phyloP scores from a whole-genome alignment of 2,329 filamentous ascomycete species.

The Alternaria conjuncta region DNA sequence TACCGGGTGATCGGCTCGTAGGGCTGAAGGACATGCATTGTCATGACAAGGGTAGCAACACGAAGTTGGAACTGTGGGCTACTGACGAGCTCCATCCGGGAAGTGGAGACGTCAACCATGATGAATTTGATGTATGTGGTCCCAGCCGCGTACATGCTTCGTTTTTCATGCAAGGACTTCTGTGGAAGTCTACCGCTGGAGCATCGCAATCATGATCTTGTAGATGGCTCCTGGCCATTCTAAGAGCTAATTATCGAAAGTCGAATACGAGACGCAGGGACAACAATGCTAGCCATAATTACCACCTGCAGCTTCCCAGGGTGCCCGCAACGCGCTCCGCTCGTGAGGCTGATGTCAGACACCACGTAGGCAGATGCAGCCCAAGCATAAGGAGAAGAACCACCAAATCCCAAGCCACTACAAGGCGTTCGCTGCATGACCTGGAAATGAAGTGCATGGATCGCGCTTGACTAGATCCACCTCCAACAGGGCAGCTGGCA shows the following conservation, averaged over 20 bases:
- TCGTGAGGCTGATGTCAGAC: not conserved
- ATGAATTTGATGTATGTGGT: not conserved
- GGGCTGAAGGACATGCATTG: not conserved
- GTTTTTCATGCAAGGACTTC: not conserved
- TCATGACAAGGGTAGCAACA: not conserved
- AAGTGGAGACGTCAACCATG: not conserved
- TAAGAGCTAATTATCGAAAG: not conserved
- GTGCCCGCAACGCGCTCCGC: not conserved
- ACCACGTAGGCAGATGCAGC: not conserved
- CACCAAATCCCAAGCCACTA: not conserved
- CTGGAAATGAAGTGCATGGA: conserved; percentile 4
- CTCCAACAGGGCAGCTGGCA: conserved; percentile 15
- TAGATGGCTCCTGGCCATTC: not conserved
- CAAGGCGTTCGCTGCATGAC: not conserved
- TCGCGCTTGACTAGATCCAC: conserved; percentile 11
- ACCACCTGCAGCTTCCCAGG: not conserved
- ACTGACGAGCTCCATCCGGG: not conserved
- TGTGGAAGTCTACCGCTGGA: not conserved
- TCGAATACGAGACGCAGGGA: not conserved
- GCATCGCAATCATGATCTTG: not conserved
- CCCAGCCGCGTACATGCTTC: not conserved
- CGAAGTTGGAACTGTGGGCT: not conserved
- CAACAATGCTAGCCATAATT: not conserved
- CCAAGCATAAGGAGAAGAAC: not conserved
- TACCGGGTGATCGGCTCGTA: conserved; percentile 2